Base-by-base conservation (phyloP, 2,329 filamentous ascomycete species). In the Pseudogymnoascus destructans region DNA sequence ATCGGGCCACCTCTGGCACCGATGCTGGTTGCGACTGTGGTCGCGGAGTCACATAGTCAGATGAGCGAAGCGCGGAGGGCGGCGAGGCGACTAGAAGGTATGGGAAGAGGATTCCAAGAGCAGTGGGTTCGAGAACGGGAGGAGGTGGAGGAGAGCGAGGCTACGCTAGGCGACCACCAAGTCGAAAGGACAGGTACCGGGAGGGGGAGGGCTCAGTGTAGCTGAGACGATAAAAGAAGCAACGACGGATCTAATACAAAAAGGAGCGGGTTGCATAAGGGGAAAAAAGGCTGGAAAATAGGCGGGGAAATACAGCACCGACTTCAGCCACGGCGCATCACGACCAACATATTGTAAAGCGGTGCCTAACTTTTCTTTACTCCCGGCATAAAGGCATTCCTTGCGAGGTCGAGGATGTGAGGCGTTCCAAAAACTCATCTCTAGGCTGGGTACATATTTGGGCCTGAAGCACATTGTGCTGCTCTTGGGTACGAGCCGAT, bases 61-160 rank as follows among this genome's bases (percentile, higher is more conserved):
- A 71, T 73, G 8, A 68, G 69, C 25, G 78, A 81, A 59, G 80
- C 79, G 1, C 73, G 77, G 8, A 73, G 76, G 49, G 78, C 79
- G 0, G 77, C 77, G 0, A 74, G 73, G 0, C 72, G 74, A 59
- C 66, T 84, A 9, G 80, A 84, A 69, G 73, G 73, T 57, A 71
- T 82, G 2, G 81, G 77, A 1, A 70, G 74, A 59, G 74, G 77
- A 52, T 76, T 84, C 54, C 81, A 84, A 66, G 70, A 70, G 23
- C 75, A 77, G 60, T 82, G 79, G 78, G 66, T 68, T 1, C 70
- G 70, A 19, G 71, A 73, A 58, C 63, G 64, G 23, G 58, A 60
- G 9, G 46, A 58, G 8, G 38, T 59, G 36, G 60, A 63, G 5
- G 52, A 36, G 35, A 38, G 54, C 30, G 46, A 52, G 15, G 5